Base-by-base conservation (phyloP, 441 rosid genomes). In the Omphalea diandra region DNA sequence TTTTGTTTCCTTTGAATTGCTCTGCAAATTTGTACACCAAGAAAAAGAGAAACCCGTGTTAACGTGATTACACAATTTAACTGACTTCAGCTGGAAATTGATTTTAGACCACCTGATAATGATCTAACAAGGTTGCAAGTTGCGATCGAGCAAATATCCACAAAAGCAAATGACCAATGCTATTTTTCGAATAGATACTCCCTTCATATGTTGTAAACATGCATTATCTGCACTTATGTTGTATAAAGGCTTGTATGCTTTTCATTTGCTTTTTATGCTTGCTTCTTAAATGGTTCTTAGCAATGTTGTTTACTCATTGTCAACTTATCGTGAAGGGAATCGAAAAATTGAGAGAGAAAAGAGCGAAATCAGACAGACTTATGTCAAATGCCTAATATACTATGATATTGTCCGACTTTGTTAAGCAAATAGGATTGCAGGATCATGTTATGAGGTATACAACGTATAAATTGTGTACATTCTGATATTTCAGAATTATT, bases 81-180 rank as follows among this genome's bases (percentile, higher is more conserved):
- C 8, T 62, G 33, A 63, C 24, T 31, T 69, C 5, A 15, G 22
- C 20, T n/a, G 17, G 52, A 43, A 31, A 9, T 4, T 35, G 60
- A 36, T 17, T 26, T 24, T 4, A 26, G 60, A 57, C 18, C 24
- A 17, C 29, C 41, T 43, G n/a, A 1, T 54, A 55, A 17, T 15
- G 24, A 50, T 24, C 43, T 24, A 54, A 67, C 20, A 38, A 54
- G 60, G 36, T 15, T 36, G 36, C 38, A 15, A 26, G 9, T 49
- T 49, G 54, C 54, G 20, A 11, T 41, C 26, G 20, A 18, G 63
- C 27, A 43, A 68, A 38, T 65, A 52, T 20, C n/a, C 54, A 64
- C 43, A 38, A 5, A 36, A 61, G 43, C 47, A 61, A 20, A 20
- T 7, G 29, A 29, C 56, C 17, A 38, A 15, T 18, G n/a, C 17